Conservation (phyloP, 805 yeast genomes). For the Pichia pseudocactophila region DNA sequence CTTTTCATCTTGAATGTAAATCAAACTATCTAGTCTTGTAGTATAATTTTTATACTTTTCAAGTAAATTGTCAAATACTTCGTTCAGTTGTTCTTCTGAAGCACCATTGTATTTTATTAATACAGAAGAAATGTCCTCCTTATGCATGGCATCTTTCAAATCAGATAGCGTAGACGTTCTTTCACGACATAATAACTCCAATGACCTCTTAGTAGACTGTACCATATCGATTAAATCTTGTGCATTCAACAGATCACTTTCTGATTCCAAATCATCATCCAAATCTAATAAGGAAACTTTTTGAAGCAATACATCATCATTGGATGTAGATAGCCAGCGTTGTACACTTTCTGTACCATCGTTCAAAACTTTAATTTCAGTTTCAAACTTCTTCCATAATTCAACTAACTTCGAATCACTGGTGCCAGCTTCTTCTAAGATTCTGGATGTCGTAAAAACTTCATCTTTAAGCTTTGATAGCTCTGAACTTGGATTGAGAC, state of each 20-base stretch:
- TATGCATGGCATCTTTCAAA: slow-evolving; percentile 60
- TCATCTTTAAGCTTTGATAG: slow-evolving; percentile 37
- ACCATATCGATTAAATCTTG: slow-evolving; percentile 36
- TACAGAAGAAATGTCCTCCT: slow-evolving; percentile 77
- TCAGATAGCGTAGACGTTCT: slow-evolving; percentile 52
- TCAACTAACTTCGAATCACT: slow-evolving; percentile 48
- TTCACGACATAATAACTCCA: slow-evolving; percentile 56
- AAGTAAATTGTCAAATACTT: slow-evolving; percentile 60
- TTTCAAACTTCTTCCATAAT: slow-evolving; percentile 34
- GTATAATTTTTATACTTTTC: slow-evolving; percentile 66
- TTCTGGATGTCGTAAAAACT: slow-evolving; percentile 45
- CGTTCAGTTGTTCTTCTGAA: slow-evolving; percentile 34
- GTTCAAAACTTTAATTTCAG: slow-evolving; percentile 36
- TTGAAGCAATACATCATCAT: slow-evolving; percentile 8
- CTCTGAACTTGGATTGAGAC: not conserved
- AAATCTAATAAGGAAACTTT: slow-evolving; percentile 52
- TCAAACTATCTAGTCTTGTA: slow-evolving; percentile 56
- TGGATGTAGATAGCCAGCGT: slow-evolving; percentile 18
- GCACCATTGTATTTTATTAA: slow-evolving; percentile 54
- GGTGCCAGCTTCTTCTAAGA: slow-evolving; percentile 50
- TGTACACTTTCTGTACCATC: slow-evolving; percentile 37
- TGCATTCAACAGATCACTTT: slow-evolving; percentile 21
- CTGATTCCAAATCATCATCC: slow-evolving; percentile 35
- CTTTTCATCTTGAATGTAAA: slow-evolving; percentile 52
- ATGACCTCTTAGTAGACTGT: slow-evolving; percentile 49